Evolutionary conservation across 768 basidiomycete genomes (phyloP).

Genomic region (Phanerodontia chrysosporium): DNA sequence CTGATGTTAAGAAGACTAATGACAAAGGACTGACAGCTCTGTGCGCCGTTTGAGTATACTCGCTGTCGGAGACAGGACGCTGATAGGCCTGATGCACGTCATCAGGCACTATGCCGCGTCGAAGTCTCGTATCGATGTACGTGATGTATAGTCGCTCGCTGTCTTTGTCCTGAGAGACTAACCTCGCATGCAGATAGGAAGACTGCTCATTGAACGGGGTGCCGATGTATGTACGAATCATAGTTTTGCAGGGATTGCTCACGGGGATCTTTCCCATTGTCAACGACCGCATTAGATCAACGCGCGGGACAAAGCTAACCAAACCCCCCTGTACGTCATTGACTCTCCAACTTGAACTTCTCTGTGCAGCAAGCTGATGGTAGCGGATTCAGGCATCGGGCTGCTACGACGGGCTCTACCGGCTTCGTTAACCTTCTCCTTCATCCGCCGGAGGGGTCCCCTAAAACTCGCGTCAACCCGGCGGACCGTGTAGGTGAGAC

Average conservation of each 20-base stretch:
- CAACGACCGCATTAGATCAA: slow-evolving; percentile 65
- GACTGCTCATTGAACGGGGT: slow-evolving; percentile 77
- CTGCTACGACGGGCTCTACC: slow-evolving; percentile 90
- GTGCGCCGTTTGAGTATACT: slow-evolving; percentile 41
- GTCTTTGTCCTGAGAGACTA: not conserved
- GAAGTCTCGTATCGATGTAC: slow-evolving; percentile 80
- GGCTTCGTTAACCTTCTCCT: slow-evolving; percentile 87
- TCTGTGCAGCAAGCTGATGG: not conserved
- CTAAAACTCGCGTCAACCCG: slow-evolving; percentile 83
- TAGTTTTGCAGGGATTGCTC: slow-evolving; percentile 13
- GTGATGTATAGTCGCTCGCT: slow-evolving; percentile 3
- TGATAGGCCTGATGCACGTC: not conserved
- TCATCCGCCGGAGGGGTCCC: slow-evolving; percentile 68
- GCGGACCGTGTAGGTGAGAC: slow-evolving; percentile 67
- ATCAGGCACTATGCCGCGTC: slow-evolving; percentile 89
- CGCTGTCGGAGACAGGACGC: not conserved
- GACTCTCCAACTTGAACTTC: not conserved
- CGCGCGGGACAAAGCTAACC: slow-evolving; percentile 88
- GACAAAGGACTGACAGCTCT: slow-evolving; percentile 81
- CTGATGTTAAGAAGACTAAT: slow-evolving; percentile 76
- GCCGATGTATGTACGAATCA: slow-evolving; percentile 72
- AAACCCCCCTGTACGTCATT: slow-evolving; percentile 73
- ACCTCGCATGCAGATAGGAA: slow-evolving; percentile 65
- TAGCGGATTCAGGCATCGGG: slow-evolving; percentile 69
- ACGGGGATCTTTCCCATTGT: slow-evolving; percentile 20